A percentile compares a stretch with the other conserved stretches of the same genome.
Conservation (phyloP, 306 rosid species). For the Sechiopsis laciniata region DNA sequence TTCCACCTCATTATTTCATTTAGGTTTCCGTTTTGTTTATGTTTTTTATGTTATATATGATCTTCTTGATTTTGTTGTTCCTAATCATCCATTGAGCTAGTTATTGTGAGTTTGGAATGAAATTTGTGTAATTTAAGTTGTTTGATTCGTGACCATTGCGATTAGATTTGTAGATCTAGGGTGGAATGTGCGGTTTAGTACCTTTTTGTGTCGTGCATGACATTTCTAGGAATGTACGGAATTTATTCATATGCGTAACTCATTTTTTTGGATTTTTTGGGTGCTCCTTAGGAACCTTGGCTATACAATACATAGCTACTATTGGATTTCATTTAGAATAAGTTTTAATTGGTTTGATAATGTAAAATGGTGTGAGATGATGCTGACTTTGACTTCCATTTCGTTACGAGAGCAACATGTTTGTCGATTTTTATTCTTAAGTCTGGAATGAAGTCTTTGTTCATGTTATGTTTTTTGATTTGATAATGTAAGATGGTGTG, state of each 20-base stretch:
- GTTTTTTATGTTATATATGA: background rate
- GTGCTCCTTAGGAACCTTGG: background rate
- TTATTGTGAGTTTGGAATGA: background rate
- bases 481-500: background rate
- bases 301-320: background rate
- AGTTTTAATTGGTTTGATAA: background rate
- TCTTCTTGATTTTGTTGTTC: conserved; percentile 10
- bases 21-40: background rate
- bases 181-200: background rate
- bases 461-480: background rate
- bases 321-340: background rate
- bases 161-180: background rate
- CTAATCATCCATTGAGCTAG: background rate
- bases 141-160: background rate
- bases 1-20: background rate
- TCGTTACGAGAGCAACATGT: too few species aligned
- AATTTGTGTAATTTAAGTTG: too few species aligned
- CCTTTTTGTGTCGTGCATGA: background rate
- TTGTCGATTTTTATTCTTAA: too few species aligned
- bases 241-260: background rate
- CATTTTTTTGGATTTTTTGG: background rate
- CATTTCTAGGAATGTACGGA: background rate
- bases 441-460: too few species aligned
- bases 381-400: too few species aligned
- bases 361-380: too few species aligned